Percentiles rank a stretch among this genome's conserved stretches.
These are phyloP conservation scores for Nitzschia inconspicua DNA, from an alignment of 108 stramenopile genomes.

Conservation along the genomic window DNA sequence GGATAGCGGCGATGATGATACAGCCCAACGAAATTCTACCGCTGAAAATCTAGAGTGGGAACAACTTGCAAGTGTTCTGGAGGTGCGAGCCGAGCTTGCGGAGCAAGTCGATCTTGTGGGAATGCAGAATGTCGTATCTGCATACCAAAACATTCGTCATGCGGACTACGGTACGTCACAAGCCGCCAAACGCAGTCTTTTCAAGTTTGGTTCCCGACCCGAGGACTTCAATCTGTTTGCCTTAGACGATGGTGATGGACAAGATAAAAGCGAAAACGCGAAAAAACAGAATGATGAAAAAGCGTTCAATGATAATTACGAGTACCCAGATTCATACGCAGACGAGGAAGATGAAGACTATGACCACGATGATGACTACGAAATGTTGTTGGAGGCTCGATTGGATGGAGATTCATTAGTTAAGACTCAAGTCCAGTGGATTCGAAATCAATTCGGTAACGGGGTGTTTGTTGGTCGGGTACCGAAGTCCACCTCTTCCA, in stretches of 20 bases:
- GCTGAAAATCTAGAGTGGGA: conserved; percentile 37
- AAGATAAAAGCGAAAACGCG: background rate
- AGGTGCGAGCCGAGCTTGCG: conserved; percentile 44
- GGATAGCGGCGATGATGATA: background rate
- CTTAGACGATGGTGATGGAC: conserved; percentile 38
- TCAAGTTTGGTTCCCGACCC: conserved; percentile 69
- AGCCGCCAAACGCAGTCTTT: conserved; percentile 87
- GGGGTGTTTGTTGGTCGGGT: conserved; percentile 78
- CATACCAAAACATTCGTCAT: conserved; percentile 86
- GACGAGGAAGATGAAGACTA: conserved; percentile 19
- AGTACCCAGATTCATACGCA: background rate
- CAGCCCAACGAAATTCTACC: background rate
- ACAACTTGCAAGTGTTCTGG: conserved; percentile 37
- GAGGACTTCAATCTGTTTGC: conserved; percentile 75
- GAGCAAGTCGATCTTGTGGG: conserved; percentile 74
- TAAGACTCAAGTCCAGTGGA: conserved; percentile 61
- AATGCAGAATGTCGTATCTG: conserved; percentile 78
- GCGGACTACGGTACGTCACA: conserved; percentile 83
- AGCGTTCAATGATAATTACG: conserved; percentile 15
- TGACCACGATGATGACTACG: conserved; percentile 21
- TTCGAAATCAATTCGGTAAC: conserved; percentile 67
- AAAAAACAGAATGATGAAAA: background rate
- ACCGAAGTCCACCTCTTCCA: conserved; percentile 7
- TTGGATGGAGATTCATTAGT: conserved; percentile 4
- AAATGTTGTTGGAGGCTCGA: conserved; percentile 5